Percentiles rank a stretch among this genome's conserved stretches.
These are phyloP conservation scores for Chimonanthus salicifolius DNA, from an alignment of 164 flowering plant genomes.

Conservation along the genomic window DNA sequence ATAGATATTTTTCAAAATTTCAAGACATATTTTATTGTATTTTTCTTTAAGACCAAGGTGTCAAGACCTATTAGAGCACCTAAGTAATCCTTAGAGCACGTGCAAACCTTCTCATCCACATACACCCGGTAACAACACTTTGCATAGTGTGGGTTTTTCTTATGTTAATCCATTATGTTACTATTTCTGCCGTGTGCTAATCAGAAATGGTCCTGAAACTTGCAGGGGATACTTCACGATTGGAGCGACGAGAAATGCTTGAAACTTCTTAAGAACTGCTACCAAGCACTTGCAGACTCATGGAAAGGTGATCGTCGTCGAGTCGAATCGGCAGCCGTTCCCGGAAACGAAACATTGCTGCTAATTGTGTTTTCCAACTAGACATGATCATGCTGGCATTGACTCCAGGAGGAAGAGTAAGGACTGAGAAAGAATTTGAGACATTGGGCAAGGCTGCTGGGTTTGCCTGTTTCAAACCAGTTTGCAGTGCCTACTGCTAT, in stretches of 20 bases:
- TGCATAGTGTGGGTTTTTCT: no score
- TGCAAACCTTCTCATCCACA: no score
- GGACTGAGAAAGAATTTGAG: constrained; percentile 17
- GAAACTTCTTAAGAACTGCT: constrained; percentile 21
- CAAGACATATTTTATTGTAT: no score
- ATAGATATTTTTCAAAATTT: no score
- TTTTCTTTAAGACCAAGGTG: no score
- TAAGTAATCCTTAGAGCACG: no score
- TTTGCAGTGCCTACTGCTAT: constrained; percentile 9
- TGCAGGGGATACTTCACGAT: constrained; percentile 21
- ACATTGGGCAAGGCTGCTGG: constrained; percentile 13
- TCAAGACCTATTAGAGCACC: no score
- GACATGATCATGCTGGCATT: constrained; percentile 14
- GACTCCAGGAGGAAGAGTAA: constrained; percentile 17
- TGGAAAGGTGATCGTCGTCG: constrained; percentile 23
- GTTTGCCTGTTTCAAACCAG: constrained; percentile 3
- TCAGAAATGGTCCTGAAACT: not conserved
- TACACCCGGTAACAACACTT: no score
- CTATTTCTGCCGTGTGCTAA: no score
- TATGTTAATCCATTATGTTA: no score
- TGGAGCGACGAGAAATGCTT: constrained; percentile 21
- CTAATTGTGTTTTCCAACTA: not conserved
- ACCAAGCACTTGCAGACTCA: constrained; percentile 22
- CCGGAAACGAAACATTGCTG: not conserved
- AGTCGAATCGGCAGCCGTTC: not conserved